These are phyloP conservation scores for Raphanus hybrid DNA, from an alignment of 441 rosid genomes.

Conservation along the genomic window DNA sequence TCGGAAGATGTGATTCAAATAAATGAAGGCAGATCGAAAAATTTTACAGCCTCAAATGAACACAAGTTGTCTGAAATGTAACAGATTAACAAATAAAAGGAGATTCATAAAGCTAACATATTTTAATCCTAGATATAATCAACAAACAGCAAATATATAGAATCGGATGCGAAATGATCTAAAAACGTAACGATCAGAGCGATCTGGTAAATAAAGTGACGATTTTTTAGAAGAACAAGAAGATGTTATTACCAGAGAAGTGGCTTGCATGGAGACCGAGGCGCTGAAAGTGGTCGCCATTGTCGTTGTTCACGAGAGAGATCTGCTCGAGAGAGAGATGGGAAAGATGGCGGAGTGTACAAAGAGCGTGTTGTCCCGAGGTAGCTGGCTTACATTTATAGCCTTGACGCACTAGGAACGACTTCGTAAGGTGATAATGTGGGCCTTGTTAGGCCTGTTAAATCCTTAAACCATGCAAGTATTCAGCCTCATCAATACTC, in stretches of 20 bases:
- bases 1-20: not conserved
- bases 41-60: no score
- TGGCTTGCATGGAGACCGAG: not conserved
- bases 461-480: not conserved
- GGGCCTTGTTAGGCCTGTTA: slow-evolving; percentile 13
- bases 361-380: slow-evolving; percentile 31
- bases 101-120: no score
- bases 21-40: no score
- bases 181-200: not conserved
- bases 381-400: slow-evolving; percentile 25
- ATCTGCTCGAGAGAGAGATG: not conserved
- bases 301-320: not conserved
- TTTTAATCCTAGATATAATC: no score
- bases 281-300: slow-evolving; percentile 1
- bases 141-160: no score
- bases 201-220: not conserved
- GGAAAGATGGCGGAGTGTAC: slow-evolving; percentile 45
- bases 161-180: not conserved
- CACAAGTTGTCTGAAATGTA: no score
- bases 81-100: no score
- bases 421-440: not conserved
- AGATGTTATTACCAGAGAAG: not conserved
- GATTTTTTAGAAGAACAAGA: not conserved
- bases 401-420: slow-evolving; percentile 8
- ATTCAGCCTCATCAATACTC: slow-evolving; percentile 18